Conservation (phyloP, 2,329 filamentous ascomycete genomes). For the Alternaria dauci region DNA sequence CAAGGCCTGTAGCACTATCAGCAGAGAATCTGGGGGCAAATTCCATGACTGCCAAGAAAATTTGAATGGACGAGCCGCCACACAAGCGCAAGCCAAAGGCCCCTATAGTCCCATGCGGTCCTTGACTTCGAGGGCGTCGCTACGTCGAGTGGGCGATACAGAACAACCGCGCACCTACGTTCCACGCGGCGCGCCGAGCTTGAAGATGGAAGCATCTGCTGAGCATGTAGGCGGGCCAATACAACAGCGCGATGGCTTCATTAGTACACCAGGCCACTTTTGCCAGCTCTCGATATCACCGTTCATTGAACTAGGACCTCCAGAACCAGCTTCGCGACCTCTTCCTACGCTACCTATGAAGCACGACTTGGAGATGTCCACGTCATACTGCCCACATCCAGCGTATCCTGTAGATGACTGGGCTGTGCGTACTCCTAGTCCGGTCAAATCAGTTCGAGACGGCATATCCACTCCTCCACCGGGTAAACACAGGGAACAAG, state of each 20-base stretch:
- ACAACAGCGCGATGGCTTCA: slow-evolving; percentile 15
- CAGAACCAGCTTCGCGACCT: slow-evolving; percentile 14
- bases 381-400: slow-evolving; percentile 34
- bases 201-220: neutral
- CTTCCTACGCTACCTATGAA: slow-evolving; percentile 33
- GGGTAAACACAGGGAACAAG: slow-evolving; percentile 18
- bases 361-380: slow-evolving; percentile 19
- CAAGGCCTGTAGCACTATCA: neutral
- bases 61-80: neutral
- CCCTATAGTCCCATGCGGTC: neutral
- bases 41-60: slow-evolving; percentile 1
- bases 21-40: neutral
- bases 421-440: slow-evolving; percentile 40
- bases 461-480: slow-evolving; percentile 33
- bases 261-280: slow-evolving; percentile 11
- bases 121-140: neutral
- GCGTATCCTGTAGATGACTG: slow-evolving; percentile 39
- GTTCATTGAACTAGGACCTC: slow-evolving; percentile 28
- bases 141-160: neutral
- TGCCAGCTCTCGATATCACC: slow-evolving; percentile 39
- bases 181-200: slow-evolving; percentile 21
- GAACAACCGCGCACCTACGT: slow-evolving; percentile 19
- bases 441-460: slow-evolving; percentile 32
- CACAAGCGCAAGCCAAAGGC: neutral
- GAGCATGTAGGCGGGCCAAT: neutral